These are phyloP conservation scores for Phlebiopsis flavidoalba DNA, from an alignment of 768 basidiomycete genomes.

Conservation along the genomic window DNA sequence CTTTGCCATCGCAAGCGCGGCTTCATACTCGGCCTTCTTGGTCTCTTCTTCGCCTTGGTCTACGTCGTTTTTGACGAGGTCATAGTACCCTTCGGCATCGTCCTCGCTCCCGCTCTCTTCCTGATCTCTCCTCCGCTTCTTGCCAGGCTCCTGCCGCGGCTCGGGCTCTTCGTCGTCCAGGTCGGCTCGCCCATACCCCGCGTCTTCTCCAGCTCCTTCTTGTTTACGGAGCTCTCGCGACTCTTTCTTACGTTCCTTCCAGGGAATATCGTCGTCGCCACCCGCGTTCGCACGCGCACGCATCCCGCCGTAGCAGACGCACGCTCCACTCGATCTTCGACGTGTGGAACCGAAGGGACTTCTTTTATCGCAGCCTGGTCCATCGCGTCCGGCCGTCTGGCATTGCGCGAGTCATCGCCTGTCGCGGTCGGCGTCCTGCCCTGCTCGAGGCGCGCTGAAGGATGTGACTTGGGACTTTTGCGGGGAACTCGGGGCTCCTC, in stretches of 20 bases:
- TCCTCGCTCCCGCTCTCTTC: constrained; percentile 33
- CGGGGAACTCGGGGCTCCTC: constrained; percentile 71
- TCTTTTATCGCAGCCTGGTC: constrained; percentile 83
- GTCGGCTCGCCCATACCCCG: constrained; percentile 55
- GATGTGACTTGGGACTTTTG: constrained; percentile 19
- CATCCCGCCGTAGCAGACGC: constrained; percentile 68
- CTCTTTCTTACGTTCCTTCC: constrained; percentile 67
- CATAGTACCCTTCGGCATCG: constrained; percentile 79
- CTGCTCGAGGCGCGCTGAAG: constrained; percentile 18
- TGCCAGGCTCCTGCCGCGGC: constrained; percentile 20
- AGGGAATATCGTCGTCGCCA: constrained; percentile 95
- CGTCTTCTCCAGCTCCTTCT: constrained; percentile 47
- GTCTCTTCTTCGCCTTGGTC: constrained; percentile 66
- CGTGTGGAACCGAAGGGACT: constrained; percentile 89
- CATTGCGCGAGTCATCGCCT: constrained; percentile 73
- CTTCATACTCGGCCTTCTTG: constrained; percentile 82
- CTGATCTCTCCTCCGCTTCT: constrained; percentile 33
- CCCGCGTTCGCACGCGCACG: constrained; percentile 64
- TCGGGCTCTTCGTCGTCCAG: constrained; percentile 55
- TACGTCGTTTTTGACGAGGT: constrained; percentile 82
- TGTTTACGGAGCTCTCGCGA: constrained; percentile 49
- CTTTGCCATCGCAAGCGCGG: constrained; percentile 49
- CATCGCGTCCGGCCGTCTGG: constrained; percentile 63
- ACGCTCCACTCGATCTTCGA: constrained; percentile 84
- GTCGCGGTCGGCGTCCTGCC: constrained; percentile 37